Evolutionary conservation across 192 early-diverging fungal genomes (phyloP).

Genomic region (Phycomyces nitens): DNA sequence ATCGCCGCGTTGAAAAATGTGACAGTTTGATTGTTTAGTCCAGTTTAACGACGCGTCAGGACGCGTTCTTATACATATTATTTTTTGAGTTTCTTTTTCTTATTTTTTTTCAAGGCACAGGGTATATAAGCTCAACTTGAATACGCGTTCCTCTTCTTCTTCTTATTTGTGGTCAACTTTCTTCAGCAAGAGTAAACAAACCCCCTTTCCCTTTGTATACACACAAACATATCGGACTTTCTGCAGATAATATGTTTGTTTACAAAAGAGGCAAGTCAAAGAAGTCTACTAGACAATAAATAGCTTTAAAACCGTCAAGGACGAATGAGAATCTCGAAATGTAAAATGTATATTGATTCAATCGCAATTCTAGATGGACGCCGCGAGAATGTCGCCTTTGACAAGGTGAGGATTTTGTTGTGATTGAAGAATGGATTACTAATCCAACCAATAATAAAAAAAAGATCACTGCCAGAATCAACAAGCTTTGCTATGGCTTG

Average conservation of each 20-base stretch:
- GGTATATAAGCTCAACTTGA: too few relatives aligned
- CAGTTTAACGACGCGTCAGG: background rate
- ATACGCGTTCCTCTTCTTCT: background rate
- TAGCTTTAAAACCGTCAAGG: too few relatives aligned
- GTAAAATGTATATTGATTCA: too few relatives aligned
- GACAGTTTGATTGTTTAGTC: background rate
- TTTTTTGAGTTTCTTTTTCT: background rate
- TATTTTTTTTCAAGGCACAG: background rate
- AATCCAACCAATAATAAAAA: background rate
- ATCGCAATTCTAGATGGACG: slow-evolving; percentile 59
- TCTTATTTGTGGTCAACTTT: background rate
- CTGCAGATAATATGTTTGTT: background rate
- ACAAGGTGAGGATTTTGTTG: slow-evolving; percentile 65
- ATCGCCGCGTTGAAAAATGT: background rate
- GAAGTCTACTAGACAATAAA: too few relatives aligned
- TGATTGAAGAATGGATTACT: background rate
- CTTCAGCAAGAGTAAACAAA: too few relatives aligned
- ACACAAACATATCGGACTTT: too few relatives aligned
- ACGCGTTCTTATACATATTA: background rate
- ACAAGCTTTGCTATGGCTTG: slow-evolving; percentile 95
- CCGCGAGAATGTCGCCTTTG: slow-evolving; percentile 91
- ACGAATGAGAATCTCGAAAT: too few relatives aligned
- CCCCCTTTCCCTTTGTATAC: too few relatives aligned
- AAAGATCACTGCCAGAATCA: slow-evolving; percentile 83
- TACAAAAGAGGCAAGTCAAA: background rate